Percentiles rank a stretch among this genome's conserved stretches.
Evolutionary conservation across 768 basidiomycete species (phyloP).

Genomic region (Phanerochaete carnosa): DNA sequence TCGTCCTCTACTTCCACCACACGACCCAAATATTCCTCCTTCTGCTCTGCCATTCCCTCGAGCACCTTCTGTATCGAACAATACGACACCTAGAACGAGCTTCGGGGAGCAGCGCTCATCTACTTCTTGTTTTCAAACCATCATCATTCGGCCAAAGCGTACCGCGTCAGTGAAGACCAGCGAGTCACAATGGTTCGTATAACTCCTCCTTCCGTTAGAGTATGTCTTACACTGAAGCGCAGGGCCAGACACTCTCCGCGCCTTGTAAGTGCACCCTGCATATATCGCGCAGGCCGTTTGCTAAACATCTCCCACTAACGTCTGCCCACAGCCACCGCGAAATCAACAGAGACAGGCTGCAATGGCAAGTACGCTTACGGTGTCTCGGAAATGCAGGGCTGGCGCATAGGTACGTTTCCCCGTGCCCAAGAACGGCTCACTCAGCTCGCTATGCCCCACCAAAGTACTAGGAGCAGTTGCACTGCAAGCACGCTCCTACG

Average conservation of each 20-base stretch:
- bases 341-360: slow-evolving; percentile 70
- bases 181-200: slow-evolving; percentile 7
- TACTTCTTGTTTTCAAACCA: not conserved
- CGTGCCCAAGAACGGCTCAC: not conserved
- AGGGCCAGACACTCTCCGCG: slow-evolving; percentile 29
- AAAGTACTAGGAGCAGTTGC: not conserved
- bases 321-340: slow-evolving; percentile 63
- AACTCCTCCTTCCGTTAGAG: not conserved
- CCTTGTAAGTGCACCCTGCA: slow-evolving; percentile 17
- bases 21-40: slow-evolving; percentile 13
- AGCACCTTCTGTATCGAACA: not conserved
- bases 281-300: not conserved
- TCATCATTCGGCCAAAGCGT: not conserved
- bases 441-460: not conserved
- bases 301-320: not conserved
- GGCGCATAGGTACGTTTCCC: slow-evolving; percentile 85
- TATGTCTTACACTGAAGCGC: not conserved
- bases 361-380: slow-evolving; percentile 72
- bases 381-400: slow-evolving; percentile 97
- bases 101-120: not conserved
- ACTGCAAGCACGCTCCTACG: not conserved
- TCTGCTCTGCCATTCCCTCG: not conserved
- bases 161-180: not conserved
- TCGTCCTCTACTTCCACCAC: slow-evolving; percentile 19
- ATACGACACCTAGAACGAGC: not conserved